Conservation (phyloP, 2,329 filamentous ascomycete genomes). For the Claviceps sp. region DNA sequence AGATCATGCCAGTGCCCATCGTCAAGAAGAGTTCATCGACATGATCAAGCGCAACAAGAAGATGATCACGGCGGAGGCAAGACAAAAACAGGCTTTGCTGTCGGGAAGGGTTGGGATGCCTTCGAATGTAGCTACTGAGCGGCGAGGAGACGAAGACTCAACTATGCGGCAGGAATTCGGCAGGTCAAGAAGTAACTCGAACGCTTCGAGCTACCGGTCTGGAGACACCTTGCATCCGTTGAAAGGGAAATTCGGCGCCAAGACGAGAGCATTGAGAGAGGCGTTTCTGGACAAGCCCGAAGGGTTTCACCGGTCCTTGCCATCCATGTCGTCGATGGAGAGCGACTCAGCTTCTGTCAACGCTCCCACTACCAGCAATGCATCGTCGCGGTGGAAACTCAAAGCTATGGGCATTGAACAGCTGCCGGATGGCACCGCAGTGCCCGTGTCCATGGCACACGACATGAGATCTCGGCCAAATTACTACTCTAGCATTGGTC, state of each 20-base stretch:
- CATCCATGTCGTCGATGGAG: constrained; percentile 19
- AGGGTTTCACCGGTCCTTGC: constrained; percentile 26
- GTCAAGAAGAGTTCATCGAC: constrained; percentile 21
- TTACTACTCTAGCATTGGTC: neutral
- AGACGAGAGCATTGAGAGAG: constrained; percentile 24
- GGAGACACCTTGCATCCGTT: constrained; percentile 8
- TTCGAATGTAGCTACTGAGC: constrained; percentile 26
- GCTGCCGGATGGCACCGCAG: constrained; percentile 38
- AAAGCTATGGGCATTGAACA: constrained; percentile 38
- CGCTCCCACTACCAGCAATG: constrained; percentile 19
- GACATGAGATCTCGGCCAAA: constrained; percentile 18
- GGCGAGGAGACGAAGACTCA: constrained; percentile 15
- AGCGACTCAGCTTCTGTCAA: constrained; percentile 13
- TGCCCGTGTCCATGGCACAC: constrained; percentile 36
- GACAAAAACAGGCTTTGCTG: constrained; percentile 26
- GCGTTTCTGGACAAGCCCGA: constrained; percentile 17
- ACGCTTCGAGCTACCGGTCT: constrained; percentile 8
- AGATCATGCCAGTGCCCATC: constrained; percentile 16
- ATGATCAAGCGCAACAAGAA: constrained; percentile 18
- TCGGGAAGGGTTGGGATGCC: constrained; percentile 25
- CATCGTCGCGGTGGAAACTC: constrained; percentile 31
- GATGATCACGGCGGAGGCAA: constrained; percentile 16
- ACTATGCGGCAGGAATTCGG: constrained; percentile 20
- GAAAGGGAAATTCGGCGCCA: constrained; percentile 13
- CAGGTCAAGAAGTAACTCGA: constrained; percentile 10